Evolutionary conservation across 1,284 basidiomycete species (phyloP), one percentile per base, ranked within the genome.

Genomic region (Cystobasidiaceae sp.): DNA sequence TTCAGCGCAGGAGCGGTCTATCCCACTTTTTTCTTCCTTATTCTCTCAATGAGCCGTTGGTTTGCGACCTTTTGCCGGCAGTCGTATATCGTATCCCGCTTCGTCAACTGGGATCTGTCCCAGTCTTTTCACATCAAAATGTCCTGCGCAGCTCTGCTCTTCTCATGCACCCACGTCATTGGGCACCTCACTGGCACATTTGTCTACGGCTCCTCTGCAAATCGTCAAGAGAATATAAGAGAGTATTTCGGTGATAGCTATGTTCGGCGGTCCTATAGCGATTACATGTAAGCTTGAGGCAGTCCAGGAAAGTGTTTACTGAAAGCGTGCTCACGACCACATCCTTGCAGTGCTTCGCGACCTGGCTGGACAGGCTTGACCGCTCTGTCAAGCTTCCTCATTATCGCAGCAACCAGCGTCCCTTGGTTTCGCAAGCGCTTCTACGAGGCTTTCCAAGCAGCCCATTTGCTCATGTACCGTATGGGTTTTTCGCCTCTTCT

Each of bases 111-210:
- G 61, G 61, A 64, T 48, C 43, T 55, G 3, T 45, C 51, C 8
- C 61, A 55, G n/a, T 64, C 61, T 19, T 64, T 64, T 30, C 61
- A 64, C 44, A 56, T 64, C 41, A 33, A 43, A 21, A 64, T 64
- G 41, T 55, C 61, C 17, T 55, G 50, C 32, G 23, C 33, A 17
- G 61, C 61, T 2, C 28, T 56, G 23, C 32, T 64, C 23, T 48
- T 64, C 25, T 45, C 61, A 11, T 23, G 51, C 9, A 51, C 45
- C 3, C 61, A 64, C 25, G 61, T 51, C 27, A 55, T 64, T 23
- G 25, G 50, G 30, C 61, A 64, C 30, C 28, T 64, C 41, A 64
- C 61, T 19, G 61, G 61, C 23, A 55, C 61, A 17, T 64, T 64
- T 33, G 51, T 64, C 17, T 55, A 56, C 19, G 61, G 61, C 4